Percentiles rank a stretch among this genome's conserved stretches.
These are phyloP conservation scores for Tricholoma hemisulphureum DNA, from an alignment of 768 basidiomycete species.

Conservation along the genomic window DNA sequence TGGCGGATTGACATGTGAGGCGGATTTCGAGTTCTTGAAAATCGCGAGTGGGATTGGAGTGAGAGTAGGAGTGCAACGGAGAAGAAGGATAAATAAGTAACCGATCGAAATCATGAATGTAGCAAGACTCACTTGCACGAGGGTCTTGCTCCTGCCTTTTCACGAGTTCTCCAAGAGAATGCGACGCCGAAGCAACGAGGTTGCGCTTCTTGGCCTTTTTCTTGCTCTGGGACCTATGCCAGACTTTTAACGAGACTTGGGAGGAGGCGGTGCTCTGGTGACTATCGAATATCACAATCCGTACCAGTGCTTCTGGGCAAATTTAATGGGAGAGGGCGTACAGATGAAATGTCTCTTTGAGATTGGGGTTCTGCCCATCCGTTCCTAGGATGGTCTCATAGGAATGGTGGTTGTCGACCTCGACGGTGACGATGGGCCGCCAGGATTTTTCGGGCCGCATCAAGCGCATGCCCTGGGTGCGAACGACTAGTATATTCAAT, in stretches of 20 bases:
- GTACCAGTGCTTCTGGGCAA: neutral
- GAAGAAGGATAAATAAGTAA: neutral
- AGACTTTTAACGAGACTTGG: conserved; percentile 52
- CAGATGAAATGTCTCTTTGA: conserved; percentile 53
- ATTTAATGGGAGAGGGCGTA: conserved; percentile 36
- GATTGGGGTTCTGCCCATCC: conserved; percentile 71
- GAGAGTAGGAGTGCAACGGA: neutral
- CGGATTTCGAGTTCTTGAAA: conserved; percentile 43
- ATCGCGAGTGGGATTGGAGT: conserved; percentile 7
- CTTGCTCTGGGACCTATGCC: conserved; percentile 59
- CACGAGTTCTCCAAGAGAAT: conserved; percentile 53
- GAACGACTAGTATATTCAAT: conserved; percentile 31
- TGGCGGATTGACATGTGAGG: conserved; percentile 39
- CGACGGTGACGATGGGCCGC: conserved; percentile 63
- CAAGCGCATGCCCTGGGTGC: conserved; percentile 42
- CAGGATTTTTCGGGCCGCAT: conserved; percentile 63
- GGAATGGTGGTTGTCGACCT: conserved; percentile 48
- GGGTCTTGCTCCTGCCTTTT: conserved; percentile 45
- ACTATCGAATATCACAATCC: conserved; percentile 27
- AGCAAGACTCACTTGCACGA: conserved; percentile 35
- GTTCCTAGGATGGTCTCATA: conserved; percentile 60
- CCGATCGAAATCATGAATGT: neutral
- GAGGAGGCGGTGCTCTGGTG: conserved; percentile 39
- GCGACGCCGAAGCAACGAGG: conserved; percentile 50
- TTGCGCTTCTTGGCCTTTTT: conserved; percentile 57